Evolutionary conservation across 1,139 yeast species (phyloP).

Genomic region (Candida tropicalis): DNA sequence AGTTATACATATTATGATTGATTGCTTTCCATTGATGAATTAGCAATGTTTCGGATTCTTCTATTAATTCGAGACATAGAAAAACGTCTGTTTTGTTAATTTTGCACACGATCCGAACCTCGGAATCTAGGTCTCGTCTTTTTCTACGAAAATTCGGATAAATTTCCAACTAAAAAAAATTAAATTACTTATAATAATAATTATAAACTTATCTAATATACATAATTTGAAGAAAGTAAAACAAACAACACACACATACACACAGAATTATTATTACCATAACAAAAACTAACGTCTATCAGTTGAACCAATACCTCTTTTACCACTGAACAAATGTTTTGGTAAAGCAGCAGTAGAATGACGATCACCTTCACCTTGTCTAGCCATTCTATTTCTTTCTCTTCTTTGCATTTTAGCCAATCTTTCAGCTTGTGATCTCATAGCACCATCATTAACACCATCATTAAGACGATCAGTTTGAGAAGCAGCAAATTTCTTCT

Average conservation of each 20-base stretch:
- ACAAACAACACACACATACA: too few species aligned
- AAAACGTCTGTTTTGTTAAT: too few species aligned
- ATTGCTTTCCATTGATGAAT: too few species aligned
- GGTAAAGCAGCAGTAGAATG: conserved; percentile 84
- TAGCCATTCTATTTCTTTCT: conserved; percentile 88
- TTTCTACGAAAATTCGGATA: neutral
- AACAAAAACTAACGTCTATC: conserved; percentile 71
- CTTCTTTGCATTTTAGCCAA: conserved; percentile 88
- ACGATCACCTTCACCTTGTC: conserved; percentile 96
- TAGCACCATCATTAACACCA: conserved; percentile 83
- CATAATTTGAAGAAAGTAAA: neutral
- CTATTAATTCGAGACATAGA: too few species aligned
- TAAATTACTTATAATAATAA: neutral
- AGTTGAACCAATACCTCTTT: conserved; percentile 90
- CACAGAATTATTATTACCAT: too few species aligned
- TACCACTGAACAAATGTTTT: conserved; percentile 94
- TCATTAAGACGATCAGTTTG: conserved; percentile 84
- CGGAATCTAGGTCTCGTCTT: too few species aligned
- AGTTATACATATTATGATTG: too few species aligned
- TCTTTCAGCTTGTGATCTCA: conserved; percentile 85
- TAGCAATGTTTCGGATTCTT: too few species aligned
- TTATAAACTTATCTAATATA: neutral
- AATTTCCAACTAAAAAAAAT: neutral
- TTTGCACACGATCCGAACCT: too few species aligned
- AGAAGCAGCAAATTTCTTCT: conserved; percentile 50